phyloP scores from a whole-genome alignment of 2,329 filamentous ascomycete genomes.

The Aspergillus sp. region DNA sequence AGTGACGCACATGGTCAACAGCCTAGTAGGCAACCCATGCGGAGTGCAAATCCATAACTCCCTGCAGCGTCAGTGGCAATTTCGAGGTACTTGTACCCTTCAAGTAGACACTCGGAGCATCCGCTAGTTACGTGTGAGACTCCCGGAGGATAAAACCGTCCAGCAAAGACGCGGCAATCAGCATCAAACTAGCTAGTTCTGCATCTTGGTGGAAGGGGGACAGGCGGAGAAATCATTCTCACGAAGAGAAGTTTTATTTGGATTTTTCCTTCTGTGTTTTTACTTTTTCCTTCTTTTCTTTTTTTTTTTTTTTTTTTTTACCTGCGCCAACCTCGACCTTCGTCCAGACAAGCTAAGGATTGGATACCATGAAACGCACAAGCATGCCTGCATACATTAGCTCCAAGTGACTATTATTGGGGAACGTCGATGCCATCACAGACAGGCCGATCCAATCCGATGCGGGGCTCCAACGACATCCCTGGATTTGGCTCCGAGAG shows the following conservation, averaged over 20 bases:
- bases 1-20: background rate
- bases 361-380: slow-evolving; percentile 17
- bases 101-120: background rate
- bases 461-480: slow-evolving; percentile 14
- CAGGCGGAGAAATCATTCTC: background rate
- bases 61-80: background rate
- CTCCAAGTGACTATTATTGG: slow-evolving; percentile 3
- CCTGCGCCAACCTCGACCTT: background rate
- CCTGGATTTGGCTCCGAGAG: background rate
- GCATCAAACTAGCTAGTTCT: background rate
- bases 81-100: background rate
- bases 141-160: background rate
- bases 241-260: background rate
- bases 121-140: background rate
- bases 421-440: background rate
- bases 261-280: background rate
- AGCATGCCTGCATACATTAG: slow-evolving; percentile 17
- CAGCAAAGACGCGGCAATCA: background rate
- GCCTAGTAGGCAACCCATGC: background rate
- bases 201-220: background rate
- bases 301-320: background rate
- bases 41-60: background rate
- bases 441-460: slow-evolving; percentile 9
- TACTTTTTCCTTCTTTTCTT: background rate
- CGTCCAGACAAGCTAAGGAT: slow-evolving; percentile 8